These are phyloP conservation scores for Fusarium penzigii DNA, from an alignment of 2,329 filamentous ascomycete genomes.

Conservation along the genomic window DNA sequence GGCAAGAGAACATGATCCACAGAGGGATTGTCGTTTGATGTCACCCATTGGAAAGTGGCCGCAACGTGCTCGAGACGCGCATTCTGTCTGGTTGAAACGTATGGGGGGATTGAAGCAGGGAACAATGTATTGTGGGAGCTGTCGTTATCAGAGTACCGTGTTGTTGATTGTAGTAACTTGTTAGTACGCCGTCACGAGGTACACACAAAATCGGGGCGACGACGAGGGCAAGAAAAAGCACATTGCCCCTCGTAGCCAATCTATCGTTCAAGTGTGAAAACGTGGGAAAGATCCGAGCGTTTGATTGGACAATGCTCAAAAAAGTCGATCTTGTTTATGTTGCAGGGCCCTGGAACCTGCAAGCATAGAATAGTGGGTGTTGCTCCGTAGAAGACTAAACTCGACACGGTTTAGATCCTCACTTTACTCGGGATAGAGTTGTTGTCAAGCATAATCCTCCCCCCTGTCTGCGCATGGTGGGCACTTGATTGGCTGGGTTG, in stretches of 20 bases:
- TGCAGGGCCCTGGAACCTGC: no score
- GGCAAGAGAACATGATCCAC: no score
- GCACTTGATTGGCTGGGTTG: background rate
- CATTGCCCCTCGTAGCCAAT: conserved; percentile 25
- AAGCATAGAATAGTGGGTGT: no score
- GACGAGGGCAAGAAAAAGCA: background rate
- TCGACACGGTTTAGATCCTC: conserved; percentile 10
- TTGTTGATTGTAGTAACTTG: background rate
- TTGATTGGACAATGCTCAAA: conserved; percentile 9
- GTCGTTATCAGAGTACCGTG: background rate
- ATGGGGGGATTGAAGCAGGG: background rate
- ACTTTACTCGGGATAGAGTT: conserved; percentile 27
- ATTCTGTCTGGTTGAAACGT: conserved; percentile 7
- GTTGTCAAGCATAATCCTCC: background rate
- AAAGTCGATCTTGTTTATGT: conserved; percentile 1
- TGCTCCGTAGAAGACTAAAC: conserved; percentile 4
- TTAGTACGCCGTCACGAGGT: background rate
- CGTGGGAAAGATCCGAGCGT: conserved; percentile 8
- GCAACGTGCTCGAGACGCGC: conserved; percentile 12
- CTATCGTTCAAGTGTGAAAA: conserved; percentile 17
- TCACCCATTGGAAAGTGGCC: background rate
- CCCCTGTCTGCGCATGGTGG: background rate
- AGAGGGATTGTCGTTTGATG: background rate
- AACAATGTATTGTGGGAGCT: background rate
- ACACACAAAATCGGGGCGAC: background rate